These are phyloP conservation scores for Paulownia fortunei DNA, from an alignment of 257 asterid species.

Conservation along the genomic window DNA sequence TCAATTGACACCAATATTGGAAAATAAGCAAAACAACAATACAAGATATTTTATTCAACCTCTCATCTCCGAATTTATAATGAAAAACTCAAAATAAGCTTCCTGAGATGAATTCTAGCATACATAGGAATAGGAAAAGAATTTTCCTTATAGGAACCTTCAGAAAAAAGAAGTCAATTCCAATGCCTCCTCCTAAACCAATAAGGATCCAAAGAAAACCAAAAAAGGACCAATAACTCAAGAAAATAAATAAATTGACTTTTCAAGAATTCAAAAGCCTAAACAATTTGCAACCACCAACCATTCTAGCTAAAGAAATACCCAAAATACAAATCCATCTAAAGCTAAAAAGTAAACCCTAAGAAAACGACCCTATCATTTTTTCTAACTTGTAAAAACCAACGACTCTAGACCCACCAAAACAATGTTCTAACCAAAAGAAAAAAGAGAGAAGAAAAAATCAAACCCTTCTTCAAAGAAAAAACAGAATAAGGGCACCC, in stretches of 20 bases:
- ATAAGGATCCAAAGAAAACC: slow-evolving; percentile 20
- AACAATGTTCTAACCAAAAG: slow-evolving; percentile 11
- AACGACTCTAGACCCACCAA: slow-evolving; percentile 34
- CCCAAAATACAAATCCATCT: not conserved
- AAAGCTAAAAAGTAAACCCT: slow-evolving; percentile 40
- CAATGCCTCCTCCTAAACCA: slow-evolving; percentile 32
- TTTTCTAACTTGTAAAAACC: not conserved
- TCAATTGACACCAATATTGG: slow-evolving; percentile 3
- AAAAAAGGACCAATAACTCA: slow-evolving; percentile 24
- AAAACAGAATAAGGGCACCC: not conserved
- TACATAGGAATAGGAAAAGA: not conserved
- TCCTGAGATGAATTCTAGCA: slow-evolving; percentile 4
- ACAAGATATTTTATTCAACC: slow-evolving; percentile 8
- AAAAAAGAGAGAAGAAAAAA: slow-evolving; percentile 1
- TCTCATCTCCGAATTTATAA: not conserved
- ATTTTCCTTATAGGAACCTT: not conserved
- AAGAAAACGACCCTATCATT: slow-evolving; percentile 48
- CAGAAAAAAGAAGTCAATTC: slow-evolving; percentile 26
- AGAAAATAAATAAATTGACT: slow-evolving; percentile 26
- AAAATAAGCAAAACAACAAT: not conserved
- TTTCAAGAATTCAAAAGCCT: slow-evolving; percentile 52
- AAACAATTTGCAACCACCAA: slow-evolving; percentile 39
- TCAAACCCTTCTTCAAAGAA: not conserved
- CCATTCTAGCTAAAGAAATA: slow-evolving; percentile 27
- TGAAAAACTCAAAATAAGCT: slow-evolving; percentile 6